A percentile compares a stretch with the other conserved stretches of the same genome.
Conservation (phyloP, 2,329 filamentous ascomycete species). For the Apiospora koreana region DNA sequence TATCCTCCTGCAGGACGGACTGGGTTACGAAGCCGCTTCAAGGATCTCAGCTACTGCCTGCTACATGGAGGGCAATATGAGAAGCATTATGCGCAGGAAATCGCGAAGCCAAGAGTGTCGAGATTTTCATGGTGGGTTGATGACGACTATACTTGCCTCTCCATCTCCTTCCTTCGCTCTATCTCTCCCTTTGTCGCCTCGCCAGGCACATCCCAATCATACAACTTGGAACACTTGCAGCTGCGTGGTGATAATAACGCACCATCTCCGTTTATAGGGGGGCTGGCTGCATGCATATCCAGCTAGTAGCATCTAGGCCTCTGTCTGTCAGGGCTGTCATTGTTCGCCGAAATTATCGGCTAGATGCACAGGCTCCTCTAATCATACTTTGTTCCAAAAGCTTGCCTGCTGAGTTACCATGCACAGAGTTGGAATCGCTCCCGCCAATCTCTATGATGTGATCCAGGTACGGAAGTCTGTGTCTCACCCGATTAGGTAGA, state of each 20-base stretch:
- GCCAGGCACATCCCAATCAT: not conserved
- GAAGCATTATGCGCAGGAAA: not conserved
- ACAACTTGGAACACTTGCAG: not conserved
- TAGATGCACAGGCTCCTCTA: slow-evolving; percentile 4
- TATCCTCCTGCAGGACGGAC: not conserved
- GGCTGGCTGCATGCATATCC: not conserved
- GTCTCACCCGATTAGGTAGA: not conserved
- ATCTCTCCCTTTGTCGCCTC: not conserved
- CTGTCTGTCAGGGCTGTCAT: not conserved
- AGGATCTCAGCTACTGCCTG: not conserved
- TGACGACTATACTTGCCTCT: not conserved
- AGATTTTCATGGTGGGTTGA: not conserved
- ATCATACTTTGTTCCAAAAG: not conserved
- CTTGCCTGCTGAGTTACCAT: not conserved
- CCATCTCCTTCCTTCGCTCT: not conserved
- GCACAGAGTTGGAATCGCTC: not conserved
- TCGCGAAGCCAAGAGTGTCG: not conserved
- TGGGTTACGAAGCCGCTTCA: not conserved
- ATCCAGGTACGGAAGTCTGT: slow-evolving; percentile 4
- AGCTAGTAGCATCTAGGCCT: not conserved
- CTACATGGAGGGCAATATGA: not conserved
- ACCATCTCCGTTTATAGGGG: not conserved
- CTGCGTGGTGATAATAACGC: not conserved
- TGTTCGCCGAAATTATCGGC: slow-evolving; percentile 2
- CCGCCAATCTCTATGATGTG: slow-evolving; percentile 7